phyloP scores from a whole-genome alignment of 2,329 filamentous ascomycete species.

The Thielaviopsis euricoi region DNA sequence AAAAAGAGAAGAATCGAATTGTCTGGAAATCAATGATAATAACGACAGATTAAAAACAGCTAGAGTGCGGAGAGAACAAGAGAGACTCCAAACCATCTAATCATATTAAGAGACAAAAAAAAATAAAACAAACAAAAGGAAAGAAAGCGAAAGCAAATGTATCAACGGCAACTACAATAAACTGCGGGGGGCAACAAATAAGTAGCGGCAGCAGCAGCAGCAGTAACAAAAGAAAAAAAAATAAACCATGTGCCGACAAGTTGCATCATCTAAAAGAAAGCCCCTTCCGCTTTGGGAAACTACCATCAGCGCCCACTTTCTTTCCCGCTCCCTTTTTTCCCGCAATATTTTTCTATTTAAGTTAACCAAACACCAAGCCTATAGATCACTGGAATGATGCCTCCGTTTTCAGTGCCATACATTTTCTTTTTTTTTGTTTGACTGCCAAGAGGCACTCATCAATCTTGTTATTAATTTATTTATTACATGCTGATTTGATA shows the following conservation, averaged over 20 bases:
- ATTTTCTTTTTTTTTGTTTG: background rate
- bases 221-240: background rate
- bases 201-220: background rate
- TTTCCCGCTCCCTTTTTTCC: background rate
- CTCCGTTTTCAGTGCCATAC: background rate
- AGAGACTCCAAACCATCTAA: too few relatives aligned
- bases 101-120: too few relatives aligned
- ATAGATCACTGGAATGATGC: background rate
- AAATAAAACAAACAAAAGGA: too few relatives aligned
- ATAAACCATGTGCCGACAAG: too few relatives aligned
- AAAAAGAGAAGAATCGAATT: too few relatives aligned
- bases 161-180: background rate
- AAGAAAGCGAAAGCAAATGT: background rate
- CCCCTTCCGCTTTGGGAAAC: background rate
- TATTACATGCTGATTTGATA: background rate
- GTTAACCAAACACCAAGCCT: too few relatives aligned
- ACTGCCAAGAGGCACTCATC: background rate
- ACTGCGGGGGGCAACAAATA: background rate
- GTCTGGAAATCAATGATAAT: too few relatives aligned
- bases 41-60: too few relatives aligned
- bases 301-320: background rate
- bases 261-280: background rate
- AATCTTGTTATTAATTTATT: background rate
- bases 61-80: too few relatives aligned
- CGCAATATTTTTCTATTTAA: background rate